Base-by-base conservation (phyloP, 148 eudicot species). In the Amaranthus palmeri region DNA sequence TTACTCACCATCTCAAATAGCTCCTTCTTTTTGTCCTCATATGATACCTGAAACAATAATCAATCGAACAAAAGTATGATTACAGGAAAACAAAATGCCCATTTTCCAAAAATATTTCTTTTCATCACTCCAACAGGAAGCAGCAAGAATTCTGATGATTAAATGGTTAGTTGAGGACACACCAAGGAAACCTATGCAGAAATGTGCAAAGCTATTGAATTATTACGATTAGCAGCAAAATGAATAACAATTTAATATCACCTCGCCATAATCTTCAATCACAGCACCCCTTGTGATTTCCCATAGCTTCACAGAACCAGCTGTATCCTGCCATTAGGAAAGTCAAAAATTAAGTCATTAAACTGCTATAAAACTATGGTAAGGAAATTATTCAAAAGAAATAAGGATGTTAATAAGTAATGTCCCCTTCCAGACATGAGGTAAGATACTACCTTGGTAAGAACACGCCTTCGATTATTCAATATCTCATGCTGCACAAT, bases 301-400 rank as follows among this genome's bases (percentile, higher is more conserved):
- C 99, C 99, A 95, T 70, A 95, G 83, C 83, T 95, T 95, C 76
- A 95, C 99, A 54, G 84, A 84, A 76, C 97, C 99, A 77, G 90
- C 78, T 69, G 91, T 85, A 75, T 95, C 99, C 99, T 95, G 72
- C 12, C 74, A 82, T 60, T 48, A 54, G 61, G 46, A 78, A 61
- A 53, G 7, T 42, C 6, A 47, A 11, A 70, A 36, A 13, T 25
- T 25, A 25, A 25, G 36, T 25, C 36, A 25, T 70, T 41, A 75
- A 49, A 56, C 54, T 12, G 36, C 48, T 50, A 46, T 3, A 11
- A 53, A 41, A 58, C 48, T 1, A 49, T 59, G 44, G 43, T 44
- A 62, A 68, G 66, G 67, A 52, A 36, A 68, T 69, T n/a, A 2
- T 72, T 45, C 3, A 49, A 52, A 54, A 2, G 66, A 18, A 48